Evolutionary conservation across 345 rosid species (phyloP), one percentile per base, ranked within the genome.

Genomic region (Acer negundo): DNA sequence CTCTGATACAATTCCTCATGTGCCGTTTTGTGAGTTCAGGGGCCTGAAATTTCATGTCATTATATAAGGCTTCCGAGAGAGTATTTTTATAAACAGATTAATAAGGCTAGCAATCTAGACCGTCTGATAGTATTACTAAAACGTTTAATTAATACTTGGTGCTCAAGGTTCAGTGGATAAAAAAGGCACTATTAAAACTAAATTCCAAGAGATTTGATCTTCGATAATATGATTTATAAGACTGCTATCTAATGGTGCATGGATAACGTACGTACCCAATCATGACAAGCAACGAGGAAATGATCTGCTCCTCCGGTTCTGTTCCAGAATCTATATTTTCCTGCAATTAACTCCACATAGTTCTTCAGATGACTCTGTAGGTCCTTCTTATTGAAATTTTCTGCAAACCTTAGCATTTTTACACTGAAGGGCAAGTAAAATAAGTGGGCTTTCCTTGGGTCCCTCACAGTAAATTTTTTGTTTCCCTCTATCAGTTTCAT

Each of bases 281-380:
- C 98, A 82, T 95, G 98, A 77, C 98, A 95, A 83, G 91, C 95
- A 42, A 88, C 98, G n/a, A 93, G 78, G 80, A 95, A 92, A 81
- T 95, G 98, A 86, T 95, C 98, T 0, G 92, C 91, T 76, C 97
- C 98, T 31, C 82, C 79, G 4, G 92, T 93, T 85, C 94, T 86
- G 86, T 90, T 95, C 98, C 97, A 95, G 81, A 90, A 95, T 69
- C 80, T 84, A 76, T 93, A 89, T 81, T 85, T 89, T 40, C 81
- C 76, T 6, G 93, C 86, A 75, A 95, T 79, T 70, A 87, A 73
- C 82, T 83, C 85, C 9, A 90, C 86, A 77, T 90, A 93, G 67
- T 85, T 85, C 75, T 86, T 83, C 49, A 95, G 78, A 77, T 85
- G 79, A 66, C 79, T 81, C 75, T 85, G 83, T 1, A 95, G 86